phyloP scores from a whole-genome alignment of 1,284 basidiomycete species.

The Ceratobasidium sp. region DNA sequence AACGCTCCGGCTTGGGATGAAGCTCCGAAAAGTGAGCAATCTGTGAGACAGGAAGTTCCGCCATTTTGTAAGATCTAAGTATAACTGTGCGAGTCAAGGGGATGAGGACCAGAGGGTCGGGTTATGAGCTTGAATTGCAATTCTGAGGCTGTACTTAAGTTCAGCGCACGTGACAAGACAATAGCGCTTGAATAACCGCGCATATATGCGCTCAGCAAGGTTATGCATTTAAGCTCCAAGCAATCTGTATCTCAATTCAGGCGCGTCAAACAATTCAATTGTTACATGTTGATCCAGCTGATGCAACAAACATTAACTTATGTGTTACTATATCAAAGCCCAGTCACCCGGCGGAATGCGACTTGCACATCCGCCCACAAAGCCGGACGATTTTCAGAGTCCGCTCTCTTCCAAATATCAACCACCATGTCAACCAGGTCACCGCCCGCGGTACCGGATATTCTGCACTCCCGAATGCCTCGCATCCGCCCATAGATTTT shows the following conservation, averaged over 20 bases:
- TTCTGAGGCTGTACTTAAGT: constrained; percentile 4
- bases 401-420: constrained; percentile 21
- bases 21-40: constrained; percentile 50
- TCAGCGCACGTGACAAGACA: background rate
- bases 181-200: background rate
- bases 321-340: background rate
- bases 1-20: constrained; percentile 67
- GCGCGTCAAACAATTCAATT: too few relatives aligned
- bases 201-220: constrained; percentile 13
- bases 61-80: constrained; percentile 7
- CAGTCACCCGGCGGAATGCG: constrained; percentile 9
- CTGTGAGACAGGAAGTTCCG: constrained; percentile 30
- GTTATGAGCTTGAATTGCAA: constrained; percentile 11
- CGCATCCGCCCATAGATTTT: constrained; percentile 7
- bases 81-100: constrained; percentile 9
- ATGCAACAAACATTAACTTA: background rate
- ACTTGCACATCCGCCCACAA: constrained; percentile 18
- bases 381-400: constrained; percentile 10
- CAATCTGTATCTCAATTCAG: background rate
- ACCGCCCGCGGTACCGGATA: background rate
- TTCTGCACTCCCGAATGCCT: background rate
- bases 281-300: too few relatives aligned
- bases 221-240: background rate
- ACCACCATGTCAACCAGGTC: constrained; percentile 22
- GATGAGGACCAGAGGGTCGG: constrained; percentile 10